Conservation (phyloP, 768 basidiomycete species). For the Mycena belliarum region DNA sequence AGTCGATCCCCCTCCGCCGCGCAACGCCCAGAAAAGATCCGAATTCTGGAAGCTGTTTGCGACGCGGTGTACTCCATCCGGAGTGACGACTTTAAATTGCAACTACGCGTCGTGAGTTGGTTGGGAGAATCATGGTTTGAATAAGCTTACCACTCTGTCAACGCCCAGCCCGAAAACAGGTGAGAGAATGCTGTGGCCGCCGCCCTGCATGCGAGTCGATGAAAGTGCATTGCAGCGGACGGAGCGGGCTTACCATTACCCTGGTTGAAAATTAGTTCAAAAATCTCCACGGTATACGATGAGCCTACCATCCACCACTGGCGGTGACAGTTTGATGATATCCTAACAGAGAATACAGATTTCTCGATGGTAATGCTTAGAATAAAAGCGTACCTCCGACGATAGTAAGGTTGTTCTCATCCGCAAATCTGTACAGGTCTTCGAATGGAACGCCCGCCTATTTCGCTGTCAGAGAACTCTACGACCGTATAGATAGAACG, state of each 20-base stretch:
- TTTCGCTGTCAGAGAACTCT: not conserved
- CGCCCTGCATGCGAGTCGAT: conserved; percentile 16
- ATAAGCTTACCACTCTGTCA: conserved; percentile 26
- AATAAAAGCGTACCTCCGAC: conserved; percentile 35
- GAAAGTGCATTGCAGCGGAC: not conserved
- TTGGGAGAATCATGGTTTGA: not conserved
- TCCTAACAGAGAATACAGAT: too few species aligned
- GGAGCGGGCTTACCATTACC: not conserved
- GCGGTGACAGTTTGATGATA: conserved; percentile 27
- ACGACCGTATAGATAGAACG: not conserved
- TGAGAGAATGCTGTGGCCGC: conserved; percentile 26
- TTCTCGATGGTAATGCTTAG: too few species aligned
- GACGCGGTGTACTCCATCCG: not conserved
- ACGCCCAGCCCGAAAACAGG: conserved; percentile 27
- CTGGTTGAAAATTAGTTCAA: not conserved
- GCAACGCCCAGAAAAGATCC: conserved; percentile 6
- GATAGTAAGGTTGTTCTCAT: conserved; percentile 35
- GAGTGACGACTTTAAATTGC: conserved; percentile 4
- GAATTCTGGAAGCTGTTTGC: conserved; percentile 3
- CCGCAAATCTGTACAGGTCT: conserved; percentile 36
- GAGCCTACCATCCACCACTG: conserved; percentile 32
- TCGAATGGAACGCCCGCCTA: conserved; percentile 34
- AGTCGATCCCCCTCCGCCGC: conserved; percentile 37
- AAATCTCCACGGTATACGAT: not conserved
- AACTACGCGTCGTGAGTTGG: not conserved